phyloP scores from a whole-genome alignment of 208 protist species.

The Acanthamoeba culbertsoni region DNA sequence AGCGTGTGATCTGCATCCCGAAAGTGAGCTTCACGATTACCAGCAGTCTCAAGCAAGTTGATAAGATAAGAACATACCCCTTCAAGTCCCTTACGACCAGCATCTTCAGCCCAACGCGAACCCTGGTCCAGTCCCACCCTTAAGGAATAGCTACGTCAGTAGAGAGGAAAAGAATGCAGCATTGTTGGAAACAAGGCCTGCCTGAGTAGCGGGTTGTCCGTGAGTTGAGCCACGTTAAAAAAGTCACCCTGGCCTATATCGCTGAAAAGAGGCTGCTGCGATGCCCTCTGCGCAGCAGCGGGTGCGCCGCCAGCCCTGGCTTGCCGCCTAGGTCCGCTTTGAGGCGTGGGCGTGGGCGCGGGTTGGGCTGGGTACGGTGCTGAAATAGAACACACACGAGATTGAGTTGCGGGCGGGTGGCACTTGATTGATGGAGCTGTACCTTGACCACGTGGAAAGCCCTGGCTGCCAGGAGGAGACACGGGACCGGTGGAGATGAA shows the following conservation, averaged over 20 bases:
- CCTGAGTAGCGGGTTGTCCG: conserved; percentile 7
- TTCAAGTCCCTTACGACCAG: conserved; percentile 37
- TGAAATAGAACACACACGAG: not conserved
- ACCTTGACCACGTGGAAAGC: not conserved
- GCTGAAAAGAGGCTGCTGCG: not conserved
- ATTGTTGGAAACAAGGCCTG: not conserved
- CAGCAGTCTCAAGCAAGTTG: not conserved
- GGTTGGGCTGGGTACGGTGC: not conserved
- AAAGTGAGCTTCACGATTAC: not conserved
- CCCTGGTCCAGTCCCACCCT: conserved; percentile 11
- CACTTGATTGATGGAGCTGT: too few relatives aligned
- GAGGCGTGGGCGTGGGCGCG: not conserved
- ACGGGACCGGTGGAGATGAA: conserved; percentile 3
- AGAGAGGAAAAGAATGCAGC: not conserved
- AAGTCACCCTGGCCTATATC: conserved; percentile 6
- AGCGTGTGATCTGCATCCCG: conserved; percentile 13
- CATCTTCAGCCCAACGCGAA: conserved; percentile 4
- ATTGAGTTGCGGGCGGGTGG: not conserved
- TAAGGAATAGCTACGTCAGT: not conserved
- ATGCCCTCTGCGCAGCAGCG: not conserved
- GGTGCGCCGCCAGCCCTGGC: not conserved
- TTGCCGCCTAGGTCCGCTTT: not conserved
- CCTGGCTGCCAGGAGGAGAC: not conserved
- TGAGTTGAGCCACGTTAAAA: not conserved
- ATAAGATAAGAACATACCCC: not conserved